Base-by-base conservation (phyloP, 306 rosid genomes). In the Lupinus albus region DNA sequence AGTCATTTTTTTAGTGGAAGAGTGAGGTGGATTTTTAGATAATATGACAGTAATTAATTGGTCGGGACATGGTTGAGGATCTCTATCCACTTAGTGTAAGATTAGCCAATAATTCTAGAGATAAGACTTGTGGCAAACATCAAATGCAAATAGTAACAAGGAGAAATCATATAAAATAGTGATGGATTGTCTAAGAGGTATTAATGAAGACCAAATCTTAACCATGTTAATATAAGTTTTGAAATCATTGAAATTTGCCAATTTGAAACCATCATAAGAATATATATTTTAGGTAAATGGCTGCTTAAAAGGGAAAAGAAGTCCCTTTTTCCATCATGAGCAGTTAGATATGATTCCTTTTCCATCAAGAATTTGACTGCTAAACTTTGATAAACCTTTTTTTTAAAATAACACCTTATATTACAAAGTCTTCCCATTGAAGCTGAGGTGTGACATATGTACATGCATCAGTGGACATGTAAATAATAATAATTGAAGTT, bases 321-420 rank as follows among this genome's bases (percentile, higher is more conserved):
- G 15, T 5, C 63, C 13, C 56, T 20, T 50, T 84, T 82, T 85
- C 70, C 67, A 64, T 49, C 8, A 25, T 39, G 79, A 80, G 88
- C 68, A 70, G 84, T 81, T 84, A 55, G 78, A 77, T 65, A 64
- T 67, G 79, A 57, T 68, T 71, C 71, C 75, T 80, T 78, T 76
- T 78, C 81, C 59, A 64, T 62, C 74, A 58, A 80, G 83, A 75
- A 60, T 79, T 80, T 85, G 91, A 85, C 85, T 76, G 72, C 38
- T 51, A 61, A 25, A 25, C 30, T 25, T 25, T 25, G 30, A 25
- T 25, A 25, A 55, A 42, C 52, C 70, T 61, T 63, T 0, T 6
- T 7, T 0, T 6, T 7, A 58, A 6, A 25, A 61, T 16, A 64
- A 50, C 21, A 64, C 21, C 61, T 25, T 14, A 36, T 36, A 53